A percentile compares a stretch with the other conserved stretches of the same genome.
phyloP scores from a whole-genome alignment of 2,329 filamentous ascomycete genomes.

The Hypomyces rosellus region DNA sequence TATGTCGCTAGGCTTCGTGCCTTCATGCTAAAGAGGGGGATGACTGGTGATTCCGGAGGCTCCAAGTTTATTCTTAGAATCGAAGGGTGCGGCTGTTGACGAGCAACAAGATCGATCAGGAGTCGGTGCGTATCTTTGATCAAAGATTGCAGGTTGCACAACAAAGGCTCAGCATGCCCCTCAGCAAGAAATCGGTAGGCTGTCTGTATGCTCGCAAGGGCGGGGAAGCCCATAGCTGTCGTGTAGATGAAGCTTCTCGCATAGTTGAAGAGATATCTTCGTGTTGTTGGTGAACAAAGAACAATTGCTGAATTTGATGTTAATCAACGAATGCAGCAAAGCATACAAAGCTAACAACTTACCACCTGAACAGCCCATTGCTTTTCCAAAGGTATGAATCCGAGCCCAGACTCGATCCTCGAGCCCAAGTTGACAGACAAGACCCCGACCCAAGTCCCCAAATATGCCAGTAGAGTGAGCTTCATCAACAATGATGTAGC shows the following conservation, averaged over 20 bases:
- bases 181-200: constrained; percentile 50
- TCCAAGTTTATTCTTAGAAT: constrained; percentile 30
- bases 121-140: constrained; percentile 37
- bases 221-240: constrained; percentile 58
- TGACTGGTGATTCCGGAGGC: constrained; percentile 53
- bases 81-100: constrained; percentile 12
- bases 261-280: constrained; percentile 67
- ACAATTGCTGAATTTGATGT: constrained; percentile 38
- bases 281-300: constrained; percentile 52
- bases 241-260: constrained; percentile 71
- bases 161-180: constrained; percentile 38
- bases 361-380: constrained; percentile 65
- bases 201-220: constrained; percentile 51
- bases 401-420: constrained; percentile 51
- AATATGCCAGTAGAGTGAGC: constrained; percentile 60
- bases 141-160: constrained; percentile 26
- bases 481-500: constrained; percentile 60
- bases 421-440: constrained; percentile 51
- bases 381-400: constrained; percentile 62
- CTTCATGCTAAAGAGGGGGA: constrained; percentile 52
- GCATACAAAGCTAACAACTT: constrained; percentile 20
- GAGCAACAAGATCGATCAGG: constrained; percentile 32
- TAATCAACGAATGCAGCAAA: neutral
- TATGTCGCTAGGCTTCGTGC: constrained; percentile 52
- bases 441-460: constrained; percentile 48